Percentiles rank a stretch among this genome's conserved stretches.
These are phyloP conservation scores for Cyanidiococcus yangmingshanensis DNA, from an alignment of 23 red algal genomes.

Conservation along the genomic window DNA sequence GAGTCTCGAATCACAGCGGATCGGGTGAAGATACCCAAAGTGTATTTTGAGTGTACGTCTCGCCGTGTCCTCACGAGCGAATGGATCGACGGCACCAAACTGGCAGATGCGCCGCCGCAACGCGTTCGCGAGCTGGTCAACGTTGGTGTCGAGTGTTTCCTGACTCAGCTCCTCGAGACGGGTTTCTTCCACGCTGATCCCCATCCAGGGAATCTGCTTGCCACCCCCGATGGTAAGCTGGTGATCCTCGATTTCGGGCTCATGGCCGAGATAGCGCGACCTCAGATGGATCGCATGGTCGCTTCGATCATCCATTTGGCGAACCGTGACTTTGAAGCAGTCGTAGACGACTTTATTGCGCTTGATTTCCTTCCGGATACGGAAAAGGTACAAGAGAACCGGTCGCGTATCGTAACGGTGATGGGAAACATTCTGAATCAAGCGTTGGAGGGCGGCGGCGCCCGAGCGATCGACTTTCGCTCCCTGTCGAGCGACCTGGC, in stretches of 20 bases:
- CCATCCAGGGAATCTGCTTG: constrained; percentile 72
- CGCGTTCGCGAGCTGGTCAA: constrained; percentile 49
- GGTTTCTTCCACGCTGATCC: constrained; percentile 94
- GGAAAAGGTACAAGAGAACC: constrained; percentile 31
- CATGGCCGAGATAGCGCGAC: constrained; percentile 61
- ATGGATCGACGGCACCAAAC: constrained; percentile 72
- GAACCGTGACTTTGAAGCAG: constrained; percentile 74
- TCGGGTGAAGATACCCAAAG: constrained; percentile 46
- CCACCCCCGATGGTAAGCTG: constrained; percentile 44
- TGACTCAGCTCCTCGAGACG: constrained; percentile 67
- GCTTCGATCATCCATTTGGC: constrained; percentile 83
- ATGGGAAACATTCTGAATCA: constrained; percentile 85
- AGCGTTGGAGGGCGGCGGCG: constrained; percentile 90
- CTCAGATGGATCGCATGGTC: constrained; percentile 74
- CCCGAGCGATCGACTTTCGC: constrained; percentile 81
- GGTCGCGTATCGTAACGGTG: constrained; percentile 46
- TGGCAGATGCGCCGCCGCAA: constrained; percentile 53
- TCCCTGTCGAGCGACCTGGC: constrained; percentile 70
- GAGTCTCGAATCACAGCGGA: not conserved
- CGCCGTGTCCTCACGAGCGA: constrained; percentile 83
- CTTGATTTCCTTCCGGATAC: constrained; percentile 56
- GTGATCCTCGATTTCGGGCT: constrained; percentile 89
- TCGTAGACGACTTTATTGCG: constrained; percentile 85
- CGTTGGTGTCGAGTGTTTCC: constrained; percentile 78
- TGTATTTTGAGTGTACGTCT: constrained; percentile 61